Conservation (phyloP, 1,139 yeast species). For the Diutina neorugosa region DNA sequence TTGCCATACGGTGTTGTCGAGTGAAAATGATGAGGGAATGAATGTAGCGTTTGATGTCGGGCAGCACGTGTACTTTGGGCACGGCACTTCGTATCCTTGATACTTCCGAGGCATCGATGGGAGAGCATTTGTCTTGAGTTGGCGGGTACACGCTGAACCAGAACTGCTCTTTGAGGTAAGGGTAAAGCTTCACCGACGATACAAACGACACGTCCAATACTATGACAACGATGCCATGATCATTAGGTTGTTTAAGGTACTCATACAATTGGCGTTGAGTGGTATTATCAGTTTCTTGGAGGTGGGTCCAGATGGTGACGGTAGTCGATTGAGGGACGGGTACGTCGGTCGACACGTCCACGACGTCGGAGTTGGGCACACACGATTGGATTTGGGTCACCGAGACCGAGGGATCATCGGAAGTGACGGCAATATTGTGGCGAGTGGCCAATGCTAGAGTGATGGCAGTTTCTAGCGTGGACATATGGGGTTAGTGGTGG, state of each 20-base stretch:
- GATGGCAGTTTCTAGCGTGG: neutral
- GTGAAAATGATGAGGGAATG: conserved; percentile 27
- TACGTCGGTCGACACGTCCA: neutral
- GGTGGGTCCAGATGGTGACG: neutral
- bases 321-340: neutral
- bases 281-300: neutral
- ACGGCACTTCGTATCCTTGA: neutral
- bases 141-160: neutral
- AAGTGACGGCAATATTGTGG: neutral
- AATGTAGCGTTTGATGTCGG: conserved; percentile 26
- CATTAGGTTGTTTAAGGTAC: neutral
- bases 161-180: neutral
- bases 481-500: neutral
- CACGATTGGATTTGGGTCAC: neutral
- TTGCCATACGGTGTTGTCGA: conserved; percentile 28
- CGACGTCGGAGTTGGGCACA: neutral
- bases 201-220: neutral
- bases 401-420: neutral
- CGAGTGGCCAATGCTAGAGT: neutral
- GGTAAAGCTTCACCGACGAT: neutral
- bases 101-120: neutral
- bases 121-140: neutral
- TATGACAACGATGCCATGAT: neutral
- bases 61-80: conserved; percentile 17
- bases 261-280: neutral